Percentiles rank a stretch among this genome's conserved stretches.
Evolutionary conservation across 805 yeast genomes (phyloP).

Genomic region (Hanseniaspora occidentalis): DNA sequence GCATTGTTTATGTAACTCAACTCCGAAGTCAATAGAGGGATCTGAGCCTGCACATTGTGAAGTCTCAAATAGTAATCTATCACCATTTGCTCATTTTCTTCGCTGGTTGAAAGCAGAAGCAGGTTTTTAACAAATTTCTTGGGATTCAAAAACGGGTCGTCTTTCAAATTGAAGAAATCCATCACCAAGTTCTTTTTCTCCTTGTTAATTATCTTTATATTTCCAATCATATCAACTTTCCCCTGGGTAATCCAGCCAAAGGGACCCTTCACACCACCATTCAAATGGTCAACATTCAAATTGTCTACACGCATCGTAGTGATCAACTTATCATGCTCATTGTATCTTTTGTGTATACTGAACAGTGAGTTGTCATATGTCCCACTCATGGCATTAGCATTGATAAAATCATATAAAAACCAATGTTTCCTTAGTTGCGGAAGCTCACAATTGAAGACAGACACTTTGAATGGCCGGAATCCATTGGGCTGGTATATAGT

Average conservation of each 20-base stretch:
- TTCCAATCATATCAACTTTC: constrained; percentile 86
- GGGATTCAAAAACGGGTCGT: constrained; percentile 25
- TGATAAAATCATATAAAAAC: constrained; percentile 78
- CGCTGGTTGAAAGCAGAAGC: constrained; percentile 25
- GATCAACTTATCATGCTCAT: constrained; percentile 22
- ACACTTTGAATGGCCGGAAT: constrained; percentile 74
- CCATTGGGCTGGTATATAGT: constrained; percentile 71
- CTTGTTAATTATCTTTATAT: constrained; percentile 58
- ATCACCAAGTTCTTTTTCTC: constrained; percentile 38
- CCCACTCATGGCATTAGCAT: constrained; percentile 78
- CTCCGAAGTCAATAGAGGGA: constrained; percentile 81
- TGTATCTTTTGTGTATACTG: constrained; percentile 58
- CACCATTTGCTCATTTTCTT: constrained; percentile 27
- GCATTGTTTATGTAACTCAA: constrained; percentile 88
- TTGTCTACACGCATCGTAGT: constrained; percentile 79
- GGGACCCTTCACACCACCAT: constrained; percentile 85
- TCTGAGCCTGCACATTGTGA: constrained; percentile 76
- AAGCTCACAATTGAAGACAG: constrained; percentile 77
- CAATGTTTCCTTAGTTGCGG: constrained; percentile 80
- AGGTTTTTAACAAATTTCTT: constrained; percentile 34
- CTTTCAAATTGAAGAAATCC: constrained; percentile 20
- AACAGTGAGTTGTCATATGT: constrained; percentile 87
- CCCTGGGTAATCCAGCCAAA: constrained; percentile 96
- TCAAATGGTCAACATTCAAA: constrained; percentile 75
- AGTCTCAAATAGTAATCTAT: constrained; percentile 70